phyloP scores from a whole-genome alignment of 495 filamentous ascomycete species.

The Penicillium crystallinum region DNA sequence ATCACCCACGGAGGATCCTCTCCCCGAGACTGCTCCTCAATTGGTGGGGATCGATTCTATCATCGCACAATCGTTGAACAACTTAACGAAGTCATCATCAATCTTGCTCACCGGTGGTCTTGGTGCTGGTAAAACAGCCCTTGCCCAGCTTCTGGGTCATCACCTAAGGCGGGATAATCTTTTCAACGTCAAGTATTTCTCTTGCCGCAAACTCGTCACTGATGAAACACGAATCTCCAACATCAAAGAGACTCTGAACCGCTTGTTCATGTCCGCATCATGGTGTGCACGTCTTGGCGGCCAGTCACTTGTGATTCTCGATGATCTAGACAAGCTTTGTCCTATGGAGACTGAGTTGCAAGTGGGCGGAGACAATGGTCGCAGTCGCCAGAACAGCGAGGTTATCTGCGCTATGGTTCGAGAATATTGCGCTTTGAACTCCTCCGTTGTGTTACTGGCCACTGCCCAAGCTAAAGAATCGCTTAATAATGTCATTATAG shows the following conservation, averaged over 20 bases:
- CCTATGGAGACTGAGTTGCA: constrained; percentile 89
- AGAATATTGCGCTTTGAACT: constrained; percentile 71
- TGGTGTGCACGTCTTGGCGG: constrained; percentile 87
- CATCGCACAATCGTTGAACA: constrained; percentile 61
- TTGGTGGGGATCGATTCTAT: constrained; percentile 82
- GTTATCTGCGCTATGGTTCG: constrained; percentile 74
- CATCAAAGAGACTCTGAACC: constrained; percentile 80
- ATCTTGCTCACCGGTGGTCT: constrained; percentile 83
- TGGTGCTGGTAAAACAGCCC: constrained; percentile 80
- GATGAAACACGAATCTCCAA: constrained; percentile 83
- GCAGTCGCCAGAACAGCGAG: constrained; percentile 89
- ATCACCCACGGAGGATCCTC: constrained; percentile 45
- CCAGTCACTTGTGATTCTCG: constrained; percentile 74
- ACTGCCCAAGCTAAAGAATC: constrained; percentile 91
- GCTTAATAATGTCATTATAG: constrained; percentile 71
- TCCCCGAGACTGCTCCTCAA: constrained; percentile 49
- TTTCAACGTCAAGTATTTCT: constrained; percentile 74
- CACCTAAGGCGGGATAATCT: constrained; percentile 59
- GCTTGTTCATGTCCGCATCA: constrained; percentile 78
- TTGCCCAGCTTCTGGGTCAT: constrained; percentile 62
- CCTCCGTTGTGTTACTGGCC: constrained; percentile 78
- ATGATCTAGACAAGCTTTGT: constrained; percentile 89
- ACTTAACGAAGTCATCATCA: constrained; percentile 79
- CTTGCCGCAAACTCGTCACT: constrained; percentile 75
- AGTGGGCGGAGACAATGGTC: constrained; percentile 83